Percentiles rank a stretch among this genome's conserved stretches.
Conservation (phyloP, 768 basidiomycete genomes). For the Pilatotrama ljubarskyi region DNA sequence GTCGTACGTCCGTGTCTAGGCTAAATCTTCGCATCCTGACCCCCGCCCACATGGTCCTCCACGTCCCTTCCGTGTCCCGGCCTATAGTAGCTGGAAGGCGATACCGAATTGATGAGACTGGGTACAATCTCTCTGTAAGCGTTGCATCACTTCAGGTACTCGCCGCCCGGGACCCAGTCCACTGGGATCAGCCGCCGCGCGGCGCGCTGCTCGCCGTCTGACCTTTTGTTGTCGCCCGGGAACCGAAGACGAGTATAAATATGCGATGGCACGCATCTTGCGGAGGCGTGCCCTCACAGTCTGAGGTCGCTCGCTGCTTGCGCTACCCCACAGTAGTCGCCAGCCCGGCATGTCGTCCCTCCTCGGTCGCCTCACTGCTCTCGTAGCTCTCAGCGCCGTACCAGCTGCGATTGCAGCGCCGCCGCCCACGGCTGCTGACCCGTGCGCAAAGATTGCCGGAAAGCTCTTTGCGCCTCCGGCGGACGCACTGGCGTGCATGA, state of each 20-base stretch:
- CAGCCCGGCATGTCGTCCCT: not conserved
- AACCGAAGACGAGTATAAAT: not conserved
- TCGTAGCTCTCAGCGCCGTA: not conserved
- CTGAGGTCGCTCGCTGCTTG: not conserved
- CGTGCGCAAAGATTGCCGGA: slow-evolving; percentile 37
- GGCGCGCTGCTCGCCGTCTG: not conserved
- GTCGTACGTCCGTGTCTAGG: not conserved
- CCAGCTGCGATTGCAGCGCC: slow-evolving; percentile 1
- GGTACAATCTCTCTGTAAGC: not conserved
- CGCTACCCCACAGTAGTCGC: not conserved
- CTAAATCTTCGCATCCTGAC: not conserved
- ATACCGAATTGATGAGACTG: not conserved
- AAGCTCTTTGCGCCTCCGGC: slow-evolving; percentile 48
- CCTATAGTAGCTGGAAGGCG: not conserved
- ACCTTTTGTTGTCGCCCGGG: not conserved
- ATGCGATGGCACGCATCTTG: not conserved
- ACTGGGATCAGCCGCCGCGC: not conserved
- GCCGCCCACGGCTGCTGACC: slow-evolving; percentile 27
- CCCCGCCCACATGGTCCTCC: not conserved
- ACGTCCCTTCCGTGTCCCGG: not conserved
- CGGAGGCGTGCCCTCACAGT: slow-evolving; percentile 1
- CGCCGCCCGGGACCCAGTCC: not conserved
- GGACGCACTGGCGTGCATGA: slow-evolving; percentile 58
- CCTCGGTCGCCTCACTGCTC: slow-evolving; percentile 3
- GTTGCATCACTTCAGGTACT: slow-evolving; percentile 1